A percentile compares a stretch with the other conserved stretches of the same genome.
These are phyloP conservation scores for Jaapia argillacea DNA, from an alignment of 768 basidiomycete species.

Conservation along the genomic window DNA sequence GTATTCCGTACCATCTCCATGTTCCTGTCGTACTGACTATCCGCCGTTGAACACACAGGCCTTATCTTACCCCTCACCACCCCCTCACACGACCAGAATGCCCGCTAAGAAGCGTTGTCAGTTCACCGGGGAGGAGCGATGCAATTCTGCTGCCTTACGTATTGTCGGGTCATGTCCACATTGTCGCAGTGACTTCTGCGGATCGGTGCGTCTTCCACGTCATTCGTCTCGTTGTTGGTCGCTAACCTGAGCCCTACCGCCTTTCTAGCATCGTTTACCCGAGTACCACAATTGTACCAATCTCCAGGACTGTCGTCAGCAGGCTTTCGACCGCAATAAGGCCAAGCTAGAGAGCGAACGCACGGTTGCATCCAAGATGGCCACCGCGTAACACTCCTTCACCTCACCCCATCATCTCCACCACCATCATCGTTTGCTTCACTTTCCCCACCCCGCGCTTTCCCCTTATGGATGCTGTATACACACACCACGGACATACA, in stretches of 20 bases:
- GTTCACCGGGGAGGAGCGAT: conserved; percentile 44
- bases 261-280: conserved; percentile 69
- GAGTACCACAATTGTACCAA: conserved; percentile 83
- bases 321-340: conserved; percentile 86
- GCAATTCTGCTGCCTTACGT: conserved; percentile 71
- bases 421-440: conserved; percentile 4
- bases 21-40: not conserved
- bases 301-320: conserved; percentile 75
- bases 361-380: conserved; percentile 82
- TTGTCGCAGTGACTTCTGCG: conserved; percentile 72
- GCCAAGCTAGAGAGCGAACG: conserved; percentile 79
- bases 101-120: conserved; percentile 85
- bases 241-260: conserved; percentile 10
- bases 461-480: too few relatives aligned
- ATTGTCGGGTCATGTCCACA: conserved; percentile 82
- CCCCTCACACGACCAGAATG: conserved; percentile 31
- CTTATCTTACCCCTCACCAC: not conserved
- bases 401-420: conserved; percentile 4
- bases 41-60: conserved; percentile 1
- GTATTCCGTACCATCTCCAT: not conserved
- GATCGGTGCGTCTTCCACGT: conserved; percentile 37
- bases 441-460: conserved; percentile 6
- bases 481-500: too few relatives aligned
- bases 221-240: conserved; percentile 7
- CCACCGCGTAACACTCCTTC: conserved; percentile 43